Base-by-base conservation (phyloP, 805 yeast species). In the Saccharomyces jurei region DNA sequence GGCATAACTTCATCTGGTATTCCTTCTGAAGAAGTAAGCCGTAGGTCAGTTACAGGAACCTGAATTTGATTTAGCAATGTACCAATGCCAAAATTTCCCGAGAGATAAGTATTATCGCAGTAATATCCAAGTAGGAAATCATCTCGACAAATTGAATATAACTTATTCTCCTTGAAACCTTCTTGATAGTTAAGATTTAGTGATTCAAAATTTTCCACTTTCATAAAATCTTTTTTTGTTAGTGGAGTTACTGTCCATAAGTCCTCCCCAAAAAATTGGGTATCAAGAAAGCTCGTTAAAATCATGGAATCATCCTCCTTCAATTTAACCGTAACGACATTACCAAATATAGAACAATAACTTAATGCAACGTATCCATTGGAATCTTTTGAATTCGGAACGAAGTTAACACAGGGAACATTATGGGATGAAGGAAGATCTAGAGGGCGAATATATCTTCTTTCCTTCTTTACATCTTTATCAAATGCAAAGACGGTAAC, bases 81-180 rank as follows among this genome's bases (percentile, higher is more conserved):
- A 8, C 70, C 70, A 11, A 64, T 57, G 1, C 70, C 70, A n/a
- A 60, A 56, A 14, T 60, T 52, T 22, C 59, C 59, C 1, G 69
- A 66, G 11, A 52, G 46, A 28, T 50, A 49, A 2, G 50, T 32
- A 31, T 53, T 57, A 21, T 59, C 52, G 6, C 65, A 61, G 9
- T 55, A 52, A 17, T 50, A 52, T 3, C 53, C 58, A 9, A 65
- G 51, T 2, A 64, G 55, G 9, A 49, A 48, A 51, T 63, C 59
- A 50, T 65, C 67, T 49, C 59, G 58, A 21, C 54, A 46, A 2
- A 60, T 54, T 2, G 64, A 60, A 29, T 54, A 51, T 47, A 64
- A 29, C 25, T 59, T 56, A 3, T 61, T 55, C 44, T 56, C 54
- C 41, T 64, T 63, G 31, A 51, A 54, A 21, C 50, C 47, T 5